These are phyloP conservation scores for Skeletonema grethae DNA, from an alignment of 108 stramenopile species.

Conservation along the genomic window DNA sequence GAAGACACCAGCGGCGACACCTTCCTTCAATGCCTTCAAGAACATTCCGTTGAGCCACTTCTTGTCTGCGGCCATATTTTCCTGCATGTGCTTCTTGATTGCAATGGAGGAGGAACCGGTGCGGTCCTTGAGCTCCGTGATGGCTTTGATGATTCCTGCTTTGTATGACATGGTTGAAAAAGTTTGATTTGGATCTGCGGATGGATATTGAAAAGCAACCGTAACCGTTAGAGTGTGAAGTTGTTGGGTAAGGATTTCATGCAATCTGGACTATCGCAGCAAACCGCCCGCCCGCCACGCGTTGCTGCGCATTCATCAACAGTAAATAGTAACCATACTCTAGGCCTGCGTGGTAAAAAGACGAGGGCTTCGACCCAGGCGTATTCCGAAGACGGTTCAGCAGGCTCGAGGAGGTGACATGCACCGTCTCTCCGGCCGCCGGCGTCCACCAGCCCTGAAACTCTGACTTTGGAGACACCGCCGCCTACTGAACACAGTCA, in stretches of 20 bases:
- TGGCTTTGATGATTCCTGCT: constrained; percentile 55
- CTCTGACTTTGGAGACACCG: neutral
- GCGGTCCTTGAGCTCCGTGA: constrained; percentile 55
- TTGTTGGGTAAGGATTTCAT: neutral
- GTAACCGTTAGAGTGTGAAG: neutral
- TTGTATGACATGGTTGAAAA: constrained; percentile 58
- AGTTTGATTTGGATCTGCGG: neutral
- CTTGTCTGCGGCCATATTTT: constrained; percentile 56
- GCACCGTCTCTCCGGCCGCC: neutral
- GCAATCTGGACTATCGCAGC: neutral
- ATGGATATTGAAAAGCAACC: neutral
- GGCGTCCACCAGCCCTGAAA: neutral
- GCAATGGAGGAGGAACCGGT: constrained; percentile 48
- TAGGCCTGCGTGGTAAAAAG: neutral
- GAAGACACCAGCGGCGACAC: constrained; percentile 47
- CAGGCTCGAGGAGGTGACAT: constrained; percentile 1
- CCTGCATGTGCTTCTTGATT: constrained; percentile 60
- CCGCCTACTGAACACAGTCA: neutral
- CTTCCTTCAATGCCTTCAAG: constrained; percentile 42
- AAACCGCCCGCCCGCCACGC: neutral
- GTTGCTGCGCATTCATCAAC: neutral
- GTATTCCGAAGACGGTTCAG: neutral
- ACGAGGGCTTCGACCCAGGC: neutral
- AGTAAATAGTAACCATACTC: neutral
- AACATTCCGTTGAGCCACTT: constrained; percentile 69